These are phyloP conservation scores for Caryopteris hybrid DNA, from an alignment of 305 asterid species.

Conservation along the genomic window DNA sequence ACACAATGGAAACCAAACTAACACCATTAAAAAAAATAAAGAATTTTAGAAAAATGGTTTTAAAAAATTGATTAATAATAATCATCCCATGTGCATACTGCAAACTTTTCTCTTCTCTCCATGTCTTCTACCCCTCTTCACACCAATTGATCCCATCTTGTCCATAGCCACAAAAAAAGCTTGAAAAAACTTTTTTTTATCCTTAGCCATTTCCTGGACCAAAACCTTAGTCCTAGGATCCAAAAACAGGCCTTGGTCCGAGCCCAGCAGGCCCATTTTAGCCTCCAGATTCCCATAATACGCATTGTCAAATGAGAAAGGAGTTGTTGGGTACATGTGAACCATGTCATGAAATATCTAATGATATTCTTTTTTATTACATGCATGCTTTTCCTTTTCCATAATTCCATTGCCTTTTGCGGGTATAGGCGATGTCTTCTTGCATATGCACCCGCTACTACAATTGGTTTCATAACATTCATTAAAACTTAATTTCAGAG, in stretches of 20 bases:
- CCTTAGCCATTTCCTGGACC: conserved; percentile 72
- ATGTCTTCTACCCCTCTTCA: conserved; percentile 71
- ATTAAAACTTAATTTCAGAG: too few relatives aligned
- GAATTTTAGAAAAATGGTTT: background rate
- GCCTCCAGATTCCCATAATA: conserved; percentile 84
- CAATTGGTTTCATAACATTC: too few relatives aligned
- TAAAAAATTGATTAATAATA: background rate
- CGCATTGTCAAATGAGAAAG: conserved; percentile 81
- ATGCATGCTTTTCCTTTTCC: too few relatives aligned
- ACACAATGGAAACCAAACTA: conserved; percentile 2
- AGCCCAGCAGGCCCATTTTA: conserved; percentile 62
- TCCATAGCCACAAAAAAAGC: conserved; percentile 81
- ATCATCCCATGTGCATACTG: conserved; percentile 39
- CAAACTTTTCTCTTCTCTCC: conserved; percentile 81
- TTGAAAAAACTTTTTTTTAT: conserved; percentile 57
- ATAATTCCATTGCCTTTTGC: too few relatives aligned
- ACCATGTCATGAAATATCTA: conserved; percentile 44
- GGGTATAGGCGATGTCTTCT: too few relatives aligned
- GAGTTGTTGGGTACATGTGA: too few relatives aligned
- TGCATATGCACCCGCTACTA: too few relatives aligned
- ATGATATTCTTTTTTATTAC: too few relatives aligned
- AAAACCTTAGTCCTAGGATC: conserved; percentile 73
- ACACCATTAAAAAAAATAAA: background rate
- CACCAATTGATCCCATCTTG: conserved; percentile 90
- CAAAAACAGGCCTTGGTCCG: conserved; percentile 70